These are phyloP conservation scores for Pholiota adiposa DNA, from an alignment of 1,284 basidiomycete genomes.

Conservation along the genomic window DNA sequence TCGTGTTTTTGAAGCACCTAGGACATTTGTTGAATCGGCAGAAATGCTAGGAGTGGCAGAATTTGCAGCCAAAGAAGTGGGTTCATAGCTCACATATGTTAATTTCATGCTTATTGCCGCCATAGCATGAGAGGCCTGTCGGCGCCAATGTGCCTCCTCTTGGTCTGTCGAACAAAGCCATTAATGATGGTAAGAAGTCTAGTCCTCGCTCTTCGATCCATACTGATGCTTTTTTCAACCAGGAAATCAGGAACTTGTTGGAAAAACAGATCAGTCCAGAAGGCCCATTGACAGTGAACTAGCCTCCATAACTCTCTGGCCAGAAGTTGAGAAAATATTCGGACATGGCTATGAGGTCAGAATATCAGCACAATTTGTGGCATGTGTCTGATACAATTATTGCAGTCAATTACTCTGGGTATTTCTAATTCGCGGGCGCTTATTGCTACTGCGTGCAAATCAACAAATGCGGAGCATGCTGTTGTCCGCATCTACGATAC, in stretches of 20 bases:
- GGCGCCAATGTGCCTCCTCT: conserved; percentile 44
- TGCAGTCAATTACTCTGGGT: conserved; percentile 77
- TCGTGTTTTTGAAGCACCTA: conserved; percentile 88
- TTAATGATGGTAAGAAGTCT: conserved; percentile 52
- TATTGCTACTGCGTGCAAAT: conserved; percentile 92
- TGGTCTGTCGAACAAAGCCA: conserved; percentile 47
- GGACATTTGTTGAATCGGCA: conserved; percentile 71
- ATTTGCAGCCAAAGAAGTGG: conserved; percentile 52
- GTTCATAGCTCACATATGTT: conserved; percentile 10
- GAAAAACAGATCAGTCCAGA: conserved; percentile 32
- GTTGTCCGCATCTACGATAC: conserved; percentile 86
- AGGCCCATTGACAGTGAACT: conserved; percentile 86
- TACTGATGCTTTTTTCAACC: not conserved
- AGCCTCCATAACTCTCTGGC: conserved; percentile 90
- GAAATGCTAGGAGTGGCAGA: conserved; percentile 53
- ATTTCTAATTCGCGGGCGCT: conserved; percentile 71
- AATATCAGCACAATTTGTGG: conserved; percentile 11
- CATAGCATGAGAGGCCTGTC: conserved; percentile 35
- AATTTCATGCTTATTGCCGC: not conserved
- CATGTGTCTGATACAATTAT: not conserved
- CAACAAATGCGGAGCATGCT: conserved; percentile 88
- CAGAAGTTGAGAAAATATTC: conserved; percentile 96
- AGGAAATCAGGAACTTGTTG: conserved; percentile 26
- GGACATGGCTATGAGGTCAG: conserved; percentile 95
- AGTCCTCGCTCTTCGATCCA: not conserved